Evolutionary conservation across 2,329 filamentous ascomycete genomes (phyloP).

Genomic region (Fusarium longipes): DNA sequence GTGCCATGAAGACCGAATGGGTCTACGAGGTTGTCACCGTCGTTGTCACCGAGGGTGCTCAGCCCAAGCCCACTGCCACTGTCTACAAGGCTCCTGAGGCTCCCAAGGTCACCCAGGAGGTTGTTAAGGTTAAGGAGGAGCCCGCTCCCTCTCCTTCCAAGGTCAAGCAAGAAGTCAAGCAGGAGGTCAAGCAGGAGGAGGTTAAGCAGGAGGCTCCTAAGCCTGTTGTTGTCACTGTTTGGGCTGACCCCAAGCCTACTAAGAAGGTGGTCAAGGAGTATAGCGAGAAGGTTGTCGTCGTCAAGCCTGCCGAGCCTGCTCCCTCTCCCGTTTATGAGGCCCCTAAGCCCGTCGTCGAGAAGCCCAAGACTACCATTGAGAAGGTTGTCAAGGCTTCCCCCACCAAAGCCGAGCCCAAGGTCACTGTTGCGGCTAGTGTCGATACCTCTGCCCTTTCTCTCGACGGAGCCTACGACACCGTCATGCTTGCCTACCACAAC

Average conservation of each 20-base stretch:
- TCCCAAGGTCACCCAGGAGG: conserved; percentile 12
- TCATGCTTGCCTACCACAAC: conserved; percentile 81
- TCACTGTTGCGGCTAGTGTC: conserved; percentile 11
- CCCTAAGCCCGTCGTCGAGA: conserved; percentile 7
- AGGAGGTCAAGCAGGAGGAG: conserved; percentile 13
- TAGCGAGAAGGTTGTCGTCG: conserved; percentile 3
- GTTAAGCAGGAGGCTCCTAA: conserved; percentile 26
- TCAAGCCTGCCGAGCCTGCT: conserved; percentile 10
- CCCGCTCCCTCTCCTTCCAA: conserved; percentile 12
- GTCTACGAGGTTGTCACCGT: conserved; percentile 58
- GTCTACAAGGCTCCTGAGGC: conserved; percentile 8
- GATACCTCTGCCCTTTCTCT: conserved; percentile 21
- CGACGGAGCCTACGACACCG: conserved; percentile 49
- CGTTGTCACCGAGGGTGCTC: conserved; percentile 55
- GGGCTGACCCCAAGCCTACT: conserved; percentile 7
- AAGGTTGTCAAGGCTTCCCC: conserved; percentile 21
- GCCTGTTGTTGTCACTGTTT: conserved; percentile 21
- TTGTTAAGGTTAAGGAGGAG: conserved; percentile 22
- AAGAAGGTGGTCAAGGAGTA: conserved; percentile 1
- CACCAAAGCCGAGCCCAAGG: conserved; percentile 20
- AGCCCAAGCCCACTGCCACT: conserved; percentile 13
- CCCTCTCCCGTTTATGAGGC: conserved; percentile 21
- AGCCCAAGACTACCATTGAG: conserved; percentile 25
- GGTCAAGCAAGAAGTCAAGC: conserved; percentile 19
- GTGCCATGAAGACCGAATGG: conserved; percentile 54